Conservation (phyloP, 129 eudicot species). For the Chrysanthemum lavandulifolium region DNA sequence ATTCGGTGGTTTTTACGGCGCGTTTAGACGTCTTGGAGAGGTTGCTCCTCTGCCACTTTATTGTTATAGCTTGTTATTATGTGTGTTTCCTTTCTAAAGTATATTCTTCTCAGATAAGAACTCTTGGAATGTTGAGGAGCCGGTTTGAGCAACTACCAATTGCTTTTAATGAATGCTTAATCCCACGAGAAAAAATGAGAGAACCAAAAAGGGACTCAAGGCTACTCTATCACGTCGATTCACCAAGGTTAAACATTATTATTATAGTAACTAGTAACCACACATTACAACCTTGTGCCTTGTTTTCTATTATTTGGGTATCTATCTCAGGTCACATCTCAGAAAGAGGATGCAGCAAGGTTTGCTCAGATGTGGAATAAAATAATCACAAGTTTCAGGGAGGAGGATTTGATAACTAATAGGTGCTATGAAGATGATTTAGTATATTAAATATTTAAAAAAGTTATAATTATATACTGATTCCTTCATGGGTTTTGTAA, state of each 20-base stretch:
- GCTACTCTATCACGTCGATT: conserved; percentile 70
- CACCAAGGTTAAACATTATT: conserved; percentile 47
- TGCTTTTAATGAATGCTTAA: conserved; percentile 69
- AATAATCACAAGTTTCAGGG: conserved; percentile 81
- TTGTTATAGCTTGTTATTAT: neutral
- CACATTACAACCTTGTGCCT: conserved; percentile 7
- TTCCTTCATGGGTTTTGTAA: conserved; percentile 14
- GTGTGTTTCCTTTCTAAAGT: neutral
- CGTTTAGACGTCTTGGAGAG: conserved; percentile 96
- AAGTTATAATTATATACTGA: neutral
- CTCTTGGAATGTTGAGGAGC: conserved; percentile 80
- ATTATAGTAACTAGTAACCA: conserved; percentile 2
- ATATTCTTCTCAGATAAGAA: conserved; percentile 62
- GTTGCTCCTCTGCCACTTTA: conserved; percentile 31
- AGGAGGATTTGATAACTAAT: conserved; percentile 69
- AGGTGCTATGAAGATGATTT: conserved; percentile 44
- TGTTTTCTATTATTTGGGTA: conserved; percentile 10
- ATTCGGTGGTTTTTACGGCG: conserved; percentile 93
- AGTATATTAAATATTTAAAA: neutral
- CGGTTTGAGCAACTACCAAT: conserved; percentile 75
- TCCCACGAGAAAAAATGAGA: conserved; percentile 69
- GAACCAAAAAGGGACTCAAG: conserved; percentile 68
- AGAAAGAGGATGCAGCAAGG: conserved; percentile 69
- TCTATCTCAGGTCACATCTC: conserved; percentile 46
- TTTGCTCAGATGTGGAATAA: conserved; percentile 95